Conservation (phyloP, 352 stramenopile genomes). For the Globisporangium cederbergense region DNA sequence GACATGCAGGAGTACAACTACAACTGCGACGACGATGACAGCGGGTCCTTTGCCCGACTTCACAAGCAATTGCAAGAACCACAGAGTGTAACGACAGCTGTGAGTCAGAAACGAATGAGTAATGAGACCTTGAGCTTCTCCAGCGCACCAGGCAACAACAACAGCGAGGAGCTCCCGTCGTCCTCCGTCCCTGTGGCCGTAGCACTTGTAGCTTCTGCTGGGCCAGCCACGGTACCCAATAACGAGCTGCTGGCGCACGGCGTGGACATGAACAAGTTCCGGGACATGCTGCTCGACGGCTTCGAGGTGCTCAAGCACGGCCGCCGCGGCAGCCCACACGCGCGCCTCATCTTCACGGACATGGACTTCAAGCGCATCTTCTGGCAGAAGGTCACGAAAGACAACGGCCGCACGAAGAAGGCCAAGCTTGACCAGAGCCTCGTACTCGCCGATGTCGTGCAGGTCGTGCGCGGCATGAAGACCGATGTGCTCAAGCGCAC, state of each 20-base stretch:
- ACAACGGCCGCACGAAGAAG: constrained; percentile 50
- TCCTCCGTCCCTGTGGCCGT: background rate
- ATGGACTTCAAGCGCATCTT: constrained; percentile 77
- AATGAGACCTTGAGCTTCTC: background rate
- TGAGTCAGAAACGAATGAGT: background rate
- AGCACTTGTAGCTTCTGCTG: background rate
- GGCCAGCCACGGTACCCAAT: background rate
- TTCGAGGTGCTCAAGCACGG: constrained; percentile 78
- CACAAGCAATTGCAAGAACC: constrained; percentile 1
- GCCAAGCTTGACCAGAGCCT: constrained; percentile 70
- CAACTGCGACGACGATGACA: constrained; percentile 27
- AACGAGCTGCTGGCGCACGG: constrained; percentile 5
- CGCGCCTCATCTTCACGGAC: constrained; percentile 65
- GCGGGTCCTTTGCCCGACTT: background rate
- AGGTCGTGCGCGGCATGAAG: constrained; percentile 76
- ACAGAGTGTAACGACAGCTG: background rate
- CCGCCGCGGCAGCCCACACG: constrained; percentile 57
- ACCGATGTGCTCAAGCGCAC: constrained; percentile 76
- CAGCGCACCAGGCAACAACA: constrained; percentile 9
- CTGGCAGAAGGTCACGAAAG: constrained; percentile 69
- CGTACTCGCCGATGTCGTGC: constrained; percentile 58
- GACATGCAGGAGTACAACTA: constrained; percentile 35
- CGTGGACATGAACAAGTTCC: constrained; percentile 55
- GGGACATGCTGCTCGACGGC: constrained; percentile 59
- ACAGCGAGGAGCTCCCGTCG: constrained; percentile 15